Percentiles rank a stretch among this genome's conserved stretches.
Conservation (phyloP, 768 basidiomycete genomes). For the Leucogyrophana mollusca region DNA sequence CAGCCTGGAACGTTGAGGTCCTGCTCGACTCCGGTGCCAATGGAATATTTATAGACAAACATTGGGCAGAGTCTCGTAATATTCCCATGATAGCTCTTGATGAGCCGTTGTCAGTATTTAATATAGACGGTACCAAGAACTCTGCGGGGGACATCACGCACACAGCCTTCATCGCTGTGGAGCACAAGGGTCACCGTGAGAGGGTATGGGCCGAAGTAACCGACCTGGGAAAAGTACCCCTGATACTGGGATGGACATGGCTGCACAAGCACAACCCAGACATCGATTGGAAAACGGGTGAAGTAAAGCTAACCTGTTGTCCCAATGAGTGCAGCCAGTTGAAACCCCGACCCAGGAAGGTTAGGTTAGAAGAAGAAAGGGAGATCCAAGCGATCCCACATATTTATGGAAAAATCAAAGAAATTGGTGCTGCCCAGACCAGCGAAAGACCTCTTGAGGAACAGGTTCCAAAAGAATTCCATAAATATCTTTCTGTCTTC, state of each 20-base stretch:
- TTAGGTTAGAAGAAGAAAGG: too few species aligned
- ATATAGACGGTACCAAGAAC: conserved; percentile 1
- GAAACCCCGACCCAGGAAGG: too few species aligned
- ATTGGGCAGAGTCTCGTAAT: too few species aligned
- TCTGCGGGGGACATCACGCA: neutral
- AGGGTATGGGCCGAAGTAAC: neutral
- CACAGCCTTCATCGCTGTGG: too few species aligned
- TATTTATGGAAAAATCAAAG: too few species aligned
- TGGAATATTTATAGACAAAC: too few species aligned
- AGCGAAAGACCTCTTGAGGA: neutral
- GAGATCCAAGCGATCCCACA: too few species aligned
- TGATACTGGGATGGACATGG: conserved; percentile 23
- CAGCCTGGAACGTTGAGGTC: too few species aligned
- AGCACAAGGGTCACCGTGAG: neutral
- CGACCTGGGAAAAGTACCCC: neutral
- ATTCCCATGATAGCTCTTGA: too few species aligned
- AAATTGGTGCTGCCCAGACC: too few species aligned
- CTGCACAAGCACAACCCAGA: conserved; percentile 24
- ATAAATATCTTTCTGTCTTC: neutral
- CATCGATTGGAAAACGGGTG: conserved; percentile 17
- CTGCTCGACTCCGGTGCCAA: neutral
- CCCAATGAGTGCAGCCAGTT: neutral
- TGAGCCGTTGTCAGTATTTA: too few species aligned
- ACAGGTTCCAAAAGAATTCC: neutral
- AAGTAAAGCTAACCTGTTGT: conserved; percentile 17